phyloP scores from a whole-genome alignment of 2,329 filamentous ascomycete genomes.

The Chaetomium sp. region DNA sequence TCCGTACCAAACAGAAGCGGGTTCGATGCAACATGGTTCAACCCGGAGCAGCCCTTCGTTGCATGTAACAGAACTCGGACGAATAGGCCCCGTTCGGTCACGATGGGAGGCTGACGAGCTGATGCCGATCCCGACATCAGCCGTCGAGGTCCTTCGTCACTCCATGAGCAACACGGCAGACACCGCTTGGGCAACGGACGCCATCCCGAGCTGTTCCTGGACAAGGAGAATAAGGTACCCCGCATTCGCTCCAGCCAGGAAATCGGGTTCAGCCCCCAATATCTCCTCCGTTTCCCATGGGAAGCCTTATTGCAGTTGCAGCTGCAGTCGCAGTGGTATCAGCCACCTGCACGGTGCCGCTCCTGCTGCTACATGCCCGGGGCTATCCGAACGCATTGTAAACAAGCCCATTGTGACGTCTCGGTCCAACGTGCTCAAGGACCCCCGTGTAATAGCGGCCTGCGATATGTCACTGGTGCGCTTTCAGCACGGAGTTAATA shows the following conservation, averaged over 20 bases:
- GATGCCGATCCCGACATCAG: neutral
- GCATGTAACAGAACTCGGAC: conserved; percentile 27
- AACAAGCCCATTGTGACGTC: conserved; percentile 5
- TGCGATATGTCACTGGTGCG: conserved; percentile 1
- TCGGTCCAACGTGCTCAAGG: conserved; percentile 16
- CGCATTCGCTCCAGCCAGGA: conserved; percentile 32
- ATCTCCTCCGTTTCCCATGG: neutral
- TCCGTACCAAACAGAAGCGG: neutral
- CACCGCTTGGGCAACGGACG: neutral
- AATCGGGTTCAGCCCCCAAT: conserved; percentile 32
- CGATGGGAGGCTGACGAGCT: conserved; percentile 13
- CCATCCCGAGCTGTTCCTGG: conserved; percentile 6
- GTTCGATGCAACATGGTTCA: conserved; percentile 23
- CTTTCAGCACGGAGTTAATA: conserved; percentile 1
- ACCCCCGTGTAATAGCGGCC: neutral
- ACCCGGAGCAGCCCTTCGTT: conserved; percentile 14
- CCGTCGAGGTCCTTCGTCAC: conserved; percentile 19
- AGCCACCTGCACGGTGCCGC: conserved; percentile 32
- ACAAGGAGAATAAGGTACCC: conserved; percentile 15
- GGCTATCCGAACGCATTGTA: neutral
- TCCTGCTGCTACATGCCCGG: conserved; percentile 21
- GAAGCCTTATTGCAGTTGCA: conserved; percentile 5
- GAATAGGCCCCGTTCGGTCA: conserved; percentile 25
- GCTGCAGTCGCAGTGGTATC: conserved; percentile 14
- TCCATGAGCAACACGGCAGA: neutral